A percentile compares a stretch with the other conserved stretches of the same genome.
Evolutionary conservation across 1,284 basidiomycete species (phyloP).

Genomic region (Dichomitus squalens): DNA sequence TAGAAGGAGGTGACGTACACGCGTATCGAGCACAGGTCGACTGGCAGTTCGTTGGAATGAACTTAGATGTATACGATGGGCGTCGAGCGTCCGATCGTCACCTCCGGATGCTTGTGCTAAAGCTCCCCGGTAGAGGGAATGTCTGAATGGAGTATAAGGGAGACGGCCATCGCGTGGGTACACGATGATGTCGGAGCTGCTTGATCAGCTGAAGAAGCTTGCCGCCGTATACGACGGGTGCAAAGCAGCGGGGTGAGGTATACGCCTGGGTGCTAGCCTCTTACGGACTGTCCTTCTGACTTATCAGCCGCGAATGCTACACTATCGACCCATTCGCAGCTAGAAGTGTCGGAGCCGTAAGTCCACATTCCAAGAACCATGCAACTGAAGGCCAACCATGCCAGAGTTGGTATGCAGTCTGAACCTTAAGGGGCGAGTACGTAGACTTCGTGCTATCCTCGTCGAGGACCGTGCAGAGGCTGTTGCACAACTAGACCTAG

Average conservation of each 20-base stretch:
- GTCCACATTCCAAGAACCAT: conserved; percentile 3
- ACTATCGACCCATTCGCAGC: neutral
- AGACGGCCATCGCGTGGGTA: neutral
- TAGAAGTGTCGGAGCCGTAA: neutral
- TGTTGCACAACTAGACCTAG: too few species aligned
- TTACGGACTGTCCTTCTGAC: neutral
- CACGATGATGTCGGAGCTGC: conserved; percentile 1
- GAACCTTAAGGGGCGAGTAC: too few species aligned
- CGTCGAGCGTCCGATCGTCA: conserved; percentile 18
- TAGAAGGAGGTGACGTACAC: neutral
- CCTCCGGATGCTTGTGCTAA: conserved; percentile 1
- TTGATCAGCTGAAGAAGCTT: neutral
- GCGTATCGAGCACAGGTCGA: conserved; percentile 1
- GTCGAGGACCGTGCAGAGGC: too few species aligned
- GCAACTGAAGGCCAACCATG: neutral
- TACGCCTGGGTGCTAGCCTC: neutral
- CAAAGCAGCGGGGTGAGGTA: conserved; percentile 3
- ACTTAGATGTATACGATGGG: conserved; percentile 25
- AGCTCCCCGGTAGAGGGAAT: neutral
- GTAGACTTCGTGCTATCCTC: too few species aligned
- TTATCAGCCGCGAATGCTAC: conserved; percentile 4
- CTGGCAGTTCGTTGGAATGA: conserved; percentile 7
- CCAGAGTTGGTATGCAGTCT: neutral
- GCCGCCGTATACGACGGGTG: neutral
- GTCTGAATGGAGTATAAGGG: neutral